phyloP scores from a whole-genome alignment of 2,329 filamentous ascomycete genomes.

The Sporothrix curviconia region DNA sequence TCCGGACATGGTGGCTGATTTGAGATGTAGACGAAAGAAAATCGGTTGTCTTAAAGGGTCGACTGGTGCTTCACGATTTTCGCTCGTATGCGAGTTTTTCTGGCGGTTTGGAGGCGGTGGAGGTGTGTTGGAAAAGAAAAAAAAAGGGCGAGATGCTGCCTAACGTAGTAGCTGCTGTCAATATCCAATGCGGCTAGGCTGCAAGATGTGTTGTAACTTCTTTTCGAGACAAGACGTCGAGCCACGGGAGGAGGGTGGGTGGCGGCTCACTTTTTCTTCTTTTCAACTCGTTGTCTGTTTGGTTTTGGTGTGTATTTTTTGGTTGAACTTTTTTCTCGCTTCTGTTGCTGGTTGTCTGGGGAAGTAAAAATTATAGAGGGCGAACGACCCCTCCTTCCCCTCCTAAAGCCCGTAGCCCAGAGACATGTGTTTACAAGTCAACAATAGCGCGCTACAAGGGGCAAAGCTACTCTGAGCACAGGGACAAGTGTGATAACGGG shows the following conservation, averaged over 20 bases:
- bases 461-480: neutral
- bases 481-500: too few relatives aligned
- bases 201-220: neutral
- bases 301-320: slow-evolving; percentile 5
- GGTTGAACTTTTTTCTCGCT: slow-evolving; percentile 6
- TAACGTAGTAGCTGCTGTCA: neutral
- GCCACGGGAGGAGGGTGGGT: neutral
- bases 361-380: slow-evolving; percentile 10
- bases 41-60: neutral
- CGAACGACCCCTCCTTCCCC: slow-evolving; percentile 17
- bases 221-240: too few relatives aligned
- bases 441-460: too few relatives aligned
- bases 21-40: neutral
- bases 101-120: too few relatives aligned
- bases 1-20: slow-evolving; percentile 26
- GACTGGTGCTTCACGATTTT: too few relatives aligned
- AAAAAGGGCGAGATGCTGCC: neutral
- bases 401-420: neutral
- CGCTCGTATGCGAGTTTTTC: neutral
- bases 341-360: slow-evolving; percentile 17
- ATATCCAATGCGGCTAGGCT: slow-evolving; percentile 5
- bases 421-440: neutral
- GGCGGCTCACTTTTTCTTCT: neutral
- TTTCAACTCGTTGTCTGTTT: neutral
- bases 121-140: neutral